These are phyloP conservation scores for Penicillium griseofulvum DNA, from an alignment of 2,329 filamentous ascomycete genomes.

Conservation along the genomic window DNA sequence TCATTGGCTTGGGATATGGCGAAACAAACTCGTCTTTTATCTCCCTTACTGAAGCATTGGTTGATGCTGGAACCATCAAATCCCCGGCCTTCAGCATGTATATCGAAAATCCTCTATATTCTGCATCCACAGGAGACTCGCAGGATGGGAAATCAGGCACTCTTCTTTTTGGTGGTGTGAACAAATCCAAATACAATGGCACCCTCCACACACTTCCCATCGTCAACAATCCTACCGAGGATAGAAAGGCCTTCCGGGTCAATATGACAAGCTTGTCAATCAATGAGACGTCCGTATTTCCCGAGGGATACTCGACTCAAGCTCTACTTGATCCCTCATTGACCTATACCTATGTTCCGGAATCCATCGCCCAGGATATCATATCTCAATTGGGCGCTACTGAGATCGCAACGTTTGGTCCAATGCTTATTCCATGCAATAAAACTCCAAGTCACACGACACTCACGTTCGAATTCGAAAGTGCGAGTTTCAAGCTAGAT, in stretches of 20 bases:
- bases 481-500: background rate
- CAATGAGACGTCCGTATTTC: background rate
- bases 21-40: slow-evolving; percentile 7
- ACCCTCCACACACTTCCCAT: background rate
- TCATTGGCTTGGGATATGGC: background rate
- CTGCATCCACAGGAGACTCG: background rate
- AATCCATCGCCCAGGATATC: background rate
- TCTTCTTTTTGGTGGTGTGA: background rate
- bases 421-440: background rate
- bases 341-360: background rate
- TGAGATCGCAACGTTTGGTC: background rate
- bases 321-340: background rate
- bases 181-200: background rate
- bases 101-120: background rate
- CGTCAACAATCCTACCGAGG: background rate
- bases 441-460: background rate
- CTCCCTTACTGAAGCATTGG: slow-evolving; percentile 10
- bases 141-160: background rate
- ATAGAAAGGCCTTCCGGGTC: background rate
- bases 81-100: slow-evolving; percentile 8
- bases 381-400: background rate
- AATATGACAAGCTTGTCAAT: background rate
- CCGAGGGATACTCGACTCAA: background rate
- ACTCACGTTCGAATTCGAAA: background rate
- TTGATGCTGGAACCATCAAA: slow-evolving; percentile 6